Percentiles rank a stretch among this genome's conserved stretches.
phyloP scores from a whole-genome alignment of 1,139 yeast species.

The Sugiyamaella japonica region DNA sequence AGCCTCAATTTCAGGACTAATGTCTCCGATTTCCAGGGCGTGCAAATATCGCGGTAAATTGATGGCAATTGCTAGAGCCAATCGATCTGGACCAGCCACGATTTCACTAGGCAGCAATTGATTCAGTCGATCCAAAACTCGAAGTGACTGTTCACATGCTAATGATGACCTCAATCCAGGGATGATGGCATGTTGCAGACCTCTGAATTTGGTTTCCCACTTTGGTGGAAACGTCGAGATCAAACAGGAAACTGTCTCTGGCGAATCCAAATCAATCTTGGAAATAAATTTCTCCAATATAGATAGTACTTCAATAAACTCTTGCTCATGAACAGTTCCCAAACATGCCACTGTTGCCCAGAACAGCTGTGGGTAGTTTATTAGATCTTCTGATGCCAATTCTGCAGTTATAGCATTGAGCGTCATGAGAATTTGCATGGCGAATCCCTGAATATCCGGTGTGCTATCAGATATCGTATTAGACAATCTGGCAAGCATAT shows the following conservation, averaged over 20 bases:
- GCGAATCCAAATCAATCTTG: conserved; percentile 82
- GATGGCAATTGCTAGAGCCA: conserved; percentile 70
- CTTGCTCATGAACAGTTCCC: conserved; percentile 88
- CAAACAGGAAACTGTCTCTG: conserved; percentile 79
- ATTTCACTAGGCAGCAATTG: conserved; percentile 69
- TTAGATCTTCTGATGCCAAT: conserved; percentile 70
- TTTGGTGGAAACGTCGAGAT: conserved; percentile 87
- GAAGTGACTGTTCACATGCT: conserved; percentile 76
- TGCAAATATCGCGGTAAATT: conserved; percentile 83
- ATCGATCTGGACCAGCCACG: conserved; percentile 69
- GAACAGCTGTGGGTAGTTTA: conserved; percentile 88
- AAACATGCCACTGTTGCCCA: conserved; percentile 96
- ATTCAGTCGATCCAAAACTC: conserved; percentile 71
- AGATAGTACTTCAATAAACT: conserved; percentile 82
- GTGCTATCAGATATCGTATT: conserved; percentile 90
- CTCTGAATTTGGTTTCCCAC: conserved; percentile 95
- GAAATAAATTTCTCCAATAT: conserved; percentile 79
- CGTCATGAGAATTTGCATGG: conserved; percentile 97
- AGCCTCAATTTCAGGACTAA: conserved; percentile 39
- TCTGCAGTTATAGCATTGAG: conserved; percentile 88
- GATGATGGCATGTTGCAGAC: conserved; percentile 75
- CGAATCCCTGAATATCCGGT: conserved; percentile 89
- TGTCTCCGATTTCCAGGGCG: conserved; percentile 61
- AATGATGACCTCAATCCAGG: conserved; percentile 80
- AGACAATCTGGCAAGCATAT: conserved; percentile 89